Conservation (phyloP, 208 protist genomes). For the Leishmania mexicana region DNA sequence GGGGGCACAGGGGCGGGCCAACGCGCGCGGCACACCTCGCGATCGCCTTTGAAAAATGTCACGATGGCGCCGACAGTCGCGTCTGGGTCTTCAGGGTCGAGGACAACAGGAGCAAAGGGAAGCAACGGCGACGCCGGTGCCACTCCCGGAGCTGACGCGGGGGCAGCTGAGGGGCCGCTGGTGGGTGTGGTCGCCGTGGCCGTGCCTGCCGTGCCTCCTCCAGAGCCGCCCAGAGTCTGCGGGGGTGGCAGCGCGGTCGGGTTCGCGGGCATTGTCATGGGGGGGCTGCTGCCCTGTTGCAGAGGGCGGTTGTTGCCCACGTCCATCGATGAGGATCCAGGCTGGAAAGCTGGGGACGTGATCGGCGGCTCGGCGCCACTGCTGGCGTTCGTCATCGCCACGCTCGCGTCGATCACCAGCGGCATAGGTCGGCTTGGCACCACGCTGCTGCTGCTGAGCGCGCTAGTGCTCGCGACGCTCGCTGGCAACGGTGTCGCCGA, state of each 20-base stretch:
- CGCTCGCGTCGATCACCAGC: not conserved
- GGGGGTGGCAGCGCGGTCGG: not conserved
- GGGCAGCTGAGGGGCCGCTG: conserved; percentile 10
- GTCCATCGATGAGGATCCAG: conserved; percentile 19
- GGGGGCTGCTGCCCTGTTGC: not conserved
- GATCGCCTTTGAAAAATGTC: conserved; percentile 43
- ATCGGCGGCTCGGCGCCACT: conserved; percentile 13
- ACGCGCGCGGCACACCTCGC: conserved; percentile 47
- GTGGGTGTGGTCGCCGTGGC: conserved; percentile 4
- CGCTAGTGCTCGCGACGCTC: conserved; percentile 6
- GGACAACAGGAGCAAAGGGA: conserved; percentile 19
- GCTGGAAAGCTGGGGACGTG: conserved; percentile 30
- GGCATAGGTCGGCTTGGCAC: not conserved
- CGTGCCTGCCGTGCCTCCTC: not conserved
- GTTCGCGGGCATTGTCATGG: conserved; percentile 6
- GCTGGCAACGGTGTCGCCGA: conserved; percentile 14
- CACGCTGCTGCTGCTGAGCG: not conserved
- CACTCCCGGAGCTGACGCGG: conserved; percentile 6
- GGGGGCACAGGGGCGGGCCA: conserved; percentile 75
- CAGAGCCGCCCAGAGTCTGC: not conserved
- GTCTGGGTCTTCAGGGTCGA: conserved; percentile 34
- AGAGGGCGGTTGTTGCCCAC: conserved; percentile 3
- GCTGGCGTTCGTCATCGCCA: conserved; percentile 10
- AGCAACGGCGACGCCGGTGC: conserved; percentile 18
- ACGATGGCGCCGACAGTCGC: conserved; percentile 45